Percentiles rank a stretch among this genome's conserved stretches.
Conservation (phyloP, 2,329 filamentous ascomycete species). For the Phialophora verrucosa region DNA sequence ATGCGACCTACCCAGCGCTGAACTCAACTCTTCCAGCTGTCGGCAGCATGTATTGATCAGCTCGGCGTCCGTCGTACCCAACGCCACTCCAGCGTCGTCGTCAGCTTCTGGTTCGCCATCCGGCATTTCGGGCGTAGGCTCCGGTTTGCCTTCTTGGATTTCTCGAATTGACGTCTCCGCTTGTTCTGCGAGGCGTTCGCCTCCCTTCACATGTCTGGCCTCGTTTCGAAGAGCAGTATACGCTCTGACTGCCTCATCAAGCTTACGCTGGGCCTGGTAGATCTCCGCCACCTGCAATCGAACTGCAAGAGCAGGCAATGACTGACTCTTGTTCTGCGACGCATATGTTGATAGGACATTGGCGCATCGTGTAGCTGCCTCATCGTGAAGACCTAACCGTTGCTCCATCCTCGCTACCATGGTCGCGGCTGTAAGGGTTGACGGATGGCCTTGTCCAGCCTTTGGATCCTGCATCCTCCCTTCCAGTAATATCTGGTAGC, state of each 20-base stretch:
- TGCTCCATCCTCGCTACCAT: neutral
- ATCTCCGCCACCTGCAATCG: neutral
- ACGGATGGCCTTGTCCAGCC: neutral
- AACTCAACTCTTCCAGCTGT: neutral
- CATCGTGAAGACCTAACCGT: neutral
- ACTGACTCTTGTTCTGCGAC: neutral
- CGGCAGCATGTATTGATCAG: neutral
- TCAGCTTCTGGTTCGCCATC: neutral
- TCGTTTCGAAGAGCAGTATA: neutral
- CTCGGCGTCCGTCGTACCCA: neutral
- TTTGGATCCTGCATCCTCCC: neutral
- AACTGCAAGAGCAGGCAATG: neutral
- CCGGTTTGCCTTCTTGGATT: neutral
- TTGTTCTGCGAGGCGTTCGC: neutral
- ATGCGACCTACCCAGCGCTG: neutral
- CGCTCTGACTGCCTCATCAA: neutral
- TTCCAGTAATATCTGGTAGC: slow-evolving; percentile 2
- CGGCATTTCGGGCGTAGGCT: neutral
- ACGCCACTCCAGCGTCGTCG: neutral
- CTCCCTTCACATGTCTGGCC: neutral
- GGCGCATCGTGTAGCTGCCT: neutral
- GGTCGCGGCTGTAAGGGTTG: neutral
- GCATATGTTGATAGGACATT: neutral
- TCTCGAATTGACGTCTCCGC: neutral
- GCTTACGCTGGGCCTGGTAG: neutral